Conservation (phyloP, 164 flowering plant genomes). For the Amborella trichopoda region DNA sequence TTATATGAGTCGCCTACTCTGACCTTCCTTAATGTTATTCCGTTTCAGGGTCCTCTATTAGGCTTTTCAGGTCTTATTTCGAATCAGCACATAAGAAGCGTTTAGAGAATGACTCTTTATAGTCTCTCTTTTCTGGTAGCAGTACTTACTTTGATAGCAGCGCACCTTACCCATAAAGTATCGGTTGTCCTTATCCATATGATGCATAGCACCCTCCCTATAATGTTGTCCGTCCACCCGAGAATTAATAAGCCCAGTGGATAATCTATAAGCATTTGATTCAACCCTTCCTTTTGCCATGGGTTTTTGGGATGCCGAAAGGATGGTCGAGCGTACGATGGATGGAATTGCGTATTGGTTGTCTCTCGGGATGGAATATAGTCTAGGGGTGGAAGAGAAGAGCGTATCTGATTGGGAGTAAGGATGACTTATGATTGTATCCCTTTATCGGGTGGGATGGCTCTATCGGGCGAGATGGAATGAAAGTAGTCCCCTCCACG, state of each 20-base stretch:
- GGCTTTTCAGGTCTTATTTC: neutral
- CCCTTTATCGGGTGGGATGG: neutral
- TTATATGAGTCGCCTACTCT: too few relatives aligned
- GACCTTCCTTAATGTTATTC: neutral
- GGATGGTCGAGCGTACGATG: neutral
- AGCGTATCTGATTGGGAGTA: neutral
- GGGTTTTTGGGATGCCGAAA: neutral
- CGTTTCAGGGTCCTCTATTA: neutral
- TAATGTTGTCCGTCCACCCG: too few relatives aligned
- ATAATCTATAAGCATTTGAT: too few relatives aligned
- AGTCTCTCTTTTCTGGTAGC: neutral
- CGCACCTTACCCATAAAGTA: too few relatives aligned
- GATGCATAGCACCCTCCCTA: too few relatives aligned
- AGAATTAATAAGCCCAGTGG: too few relatives aligned
- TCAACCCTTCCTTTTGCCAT: neutral
- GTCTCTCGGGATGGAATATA: slow-evolving; percentile 3
- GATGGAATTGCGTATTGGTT: too few relatives aligned
- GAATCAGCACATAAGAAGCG: neutral
- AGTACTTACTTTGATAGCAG: neutral
- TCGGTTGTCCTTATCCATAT: too few relatives aligned
- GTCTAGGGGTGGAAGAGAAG: slow-evolving; percentile 4
- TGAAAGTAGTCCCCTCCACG: neutral
- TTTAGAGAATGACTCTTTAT: neutral
- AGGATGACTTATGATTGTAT: slow-evolving; percentile 1
- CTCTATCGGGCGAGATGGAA: slow-evolving; percentile 1